Percentiles rank a stretch among this genome's conserved stretches.
These are phyloP conservation scores for Clonostachys solani DNA, from an alignment of 2,329 filamentous ascomycete species.

Conservation along the genomic window DNA sequence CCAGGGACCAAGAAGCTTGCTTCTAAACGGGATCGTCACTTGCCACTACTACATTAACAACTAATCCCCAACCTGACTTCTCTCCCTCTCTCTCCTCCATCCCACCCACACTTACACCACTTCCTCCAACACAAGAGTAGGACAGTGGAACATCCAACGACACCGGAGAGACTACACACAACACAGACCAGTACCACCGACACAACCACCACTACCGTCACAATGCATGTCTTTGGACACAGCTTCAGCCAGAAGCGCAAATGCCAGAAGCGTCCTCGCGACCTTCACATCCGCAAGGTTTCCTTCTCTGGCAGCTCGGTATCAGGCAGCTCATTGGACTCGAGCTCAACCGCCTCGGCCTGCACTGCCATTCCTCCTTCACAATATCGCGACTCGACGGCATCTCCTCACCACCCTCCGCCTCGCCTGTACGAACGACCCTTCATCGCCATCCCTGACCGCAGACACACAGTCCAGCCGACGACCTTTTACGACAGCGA, in stretches of 20 bases:
- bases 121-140: no score
- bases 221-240: constrained; percentile 28
- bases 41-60: no score
- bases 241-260: constrained; percentile 29
- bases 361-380: constrained; percentile 7
- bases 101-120: no score
- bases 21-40: no score
- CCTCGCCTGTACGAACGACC: constrained; percentile 28
- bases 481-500: constrained; percentile 19
- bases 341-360: constrained; percentile 20
- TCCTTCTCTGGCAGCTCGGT: constrained; percentile 34
- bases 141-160: neutral
- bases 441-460: constrained; percentile 4
- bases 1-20: no score
- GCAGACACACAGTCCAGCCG: constrained; percentile 9
- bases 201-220: constrained; percentile 5
- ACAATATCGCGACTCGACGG: constrained; percentile 7
- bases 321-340: constrained; percentile 25
- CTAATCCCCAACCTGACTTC: no score
- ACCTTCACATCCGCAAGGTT: constrained; percentile 34
- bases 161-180: neutral
- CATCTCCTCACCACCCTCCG: constrained; percentile 26
- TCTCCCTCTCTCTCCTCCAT: neutral
- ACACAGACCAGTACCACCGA: neutral
- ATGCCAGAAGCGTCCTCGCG: constrained; percentile 23